phyloP scores from a whole-genome alignment of 306 rosid species.

The Cotoneaster glaucophyllus region DNA sequence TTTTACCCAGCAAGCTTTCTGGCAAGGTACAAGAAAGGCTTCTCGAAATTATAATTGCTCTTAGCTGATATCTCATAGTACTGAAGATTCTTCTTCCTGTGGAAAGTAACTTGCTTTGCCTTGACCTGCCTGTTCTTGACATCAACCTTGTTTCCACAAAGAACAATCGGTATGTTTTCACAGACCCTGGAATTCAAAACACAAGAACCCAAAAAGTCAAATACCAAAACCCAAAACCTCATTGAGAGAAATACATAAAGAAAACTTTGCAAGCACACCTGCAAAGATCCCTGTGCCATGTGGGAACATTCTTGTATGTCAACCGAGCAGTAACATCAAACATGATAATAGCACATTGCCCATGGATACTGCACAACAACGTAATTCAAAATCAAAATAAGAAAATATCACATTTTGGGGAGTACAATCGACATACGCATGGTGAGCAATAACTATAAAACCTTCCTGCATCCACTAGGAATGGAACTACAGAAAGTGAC shows the following conservation, averaged over 20 bases:
- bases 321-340: slow-evolving; percentile 69
- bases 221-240: background rate
- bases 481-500: background rate
- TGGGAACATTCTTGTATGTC: slow-evolving; percentile 75
- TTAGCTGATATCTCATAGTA: slow-evolving; percentile 81
- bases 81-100: slow-evolving; percentile 74
- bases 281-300: slow-evolving; percentile 81
- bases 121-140: slow-evolving; percentile 87
- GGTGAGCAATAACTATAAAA: background rate
- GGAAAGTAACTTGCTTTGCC: slow-evolving; percentile 85
- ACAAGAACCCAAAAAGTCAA: background rate
- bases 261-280: slow-evolving; percentile 18
- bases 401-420: background rate
- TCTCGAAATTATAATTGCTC: slow-evolving; percentile 82
- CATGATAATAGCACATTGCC: slow-evolving; percentile 79
- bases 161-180: slow-evolving; percentile 78
- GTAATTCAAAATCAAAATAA: background rate
- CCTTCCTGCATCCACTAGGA: background rate
- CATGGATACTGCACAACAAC: slow-evolving; percentile 50
- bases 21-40: slow-evolving; percentile 71
- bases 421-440: background rate
- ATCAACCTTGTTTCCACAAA: slow-evolving; percentile 82
- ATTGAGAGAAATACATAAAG: background rate
- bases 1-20: slow-evolving; percentile 82
- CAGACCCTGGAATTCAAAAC: slow-evolving; percentile 49